Evolutionary conservation across 129 eudicot genomes (phyloP).

Genomic region (Helianthus tuberosus): DNA sequence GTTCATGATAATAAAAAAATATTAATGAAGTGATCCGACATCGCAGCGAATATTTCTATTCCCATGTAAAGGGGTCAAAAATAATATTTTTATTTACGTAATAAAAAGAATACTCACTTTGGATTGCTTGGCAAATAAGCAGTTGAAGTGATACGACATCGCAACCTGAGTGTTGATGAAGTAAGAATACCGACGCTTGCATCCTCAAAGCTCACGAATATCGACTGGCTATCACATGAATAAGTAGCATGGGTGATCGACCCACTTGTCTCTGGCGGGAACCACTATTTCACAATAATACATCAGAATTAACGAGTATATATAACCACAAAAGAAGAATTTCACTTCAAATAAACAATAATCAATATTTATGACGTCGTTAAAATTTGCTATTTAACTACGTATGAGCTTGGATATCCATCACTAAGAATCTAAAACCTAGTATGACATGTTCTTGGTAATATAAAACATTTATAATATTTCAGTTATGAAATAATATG

Average conservation of each 20-base stretch:
- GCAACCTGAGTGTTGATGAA: constrained; percentile 66
- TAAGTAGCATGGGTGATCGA: constrained; percentile 87
- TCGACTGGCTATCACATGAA: constrained; percentile 83
- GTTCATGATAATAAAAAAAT: background rate
- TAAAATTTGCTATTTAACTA: background rate
- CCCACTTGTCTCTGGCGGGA: constrained; percentile 74
- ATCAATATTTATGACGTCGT: background rate
- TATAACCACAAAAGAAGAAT: background rate
- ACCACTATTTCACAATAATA: constrained; percentile 52
- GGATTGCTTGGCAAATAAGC: constrained; percentile 72
- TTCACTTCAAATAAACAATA: background rate
- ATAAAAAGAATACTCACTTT: constrained; percentile 41
- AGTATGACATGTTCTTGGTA: background rate
- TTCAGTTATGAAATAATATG: background rate
- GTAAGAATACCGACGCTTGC: constrained; percentile 86
- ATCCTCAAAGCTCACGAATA: constrained; percentile 72
- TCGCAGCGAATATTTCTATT: too few relatives aligned
- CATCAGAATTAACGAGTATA: constrained; percentile 8
- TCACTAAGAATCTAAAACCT: constrained; percentile 13
- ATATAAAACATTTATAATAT: background rate
- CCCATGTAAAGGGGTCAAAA: background rate
- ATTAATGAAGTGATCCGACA: background rate
- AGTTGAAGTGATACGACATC: constrained; percentile 67
- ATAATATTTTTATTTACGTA: background rate
- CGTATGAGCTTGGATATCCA: background rate